phyloP scores from a whole-genome alignment of 257 asterid species.

The Gentiana dahurica region DNA sequence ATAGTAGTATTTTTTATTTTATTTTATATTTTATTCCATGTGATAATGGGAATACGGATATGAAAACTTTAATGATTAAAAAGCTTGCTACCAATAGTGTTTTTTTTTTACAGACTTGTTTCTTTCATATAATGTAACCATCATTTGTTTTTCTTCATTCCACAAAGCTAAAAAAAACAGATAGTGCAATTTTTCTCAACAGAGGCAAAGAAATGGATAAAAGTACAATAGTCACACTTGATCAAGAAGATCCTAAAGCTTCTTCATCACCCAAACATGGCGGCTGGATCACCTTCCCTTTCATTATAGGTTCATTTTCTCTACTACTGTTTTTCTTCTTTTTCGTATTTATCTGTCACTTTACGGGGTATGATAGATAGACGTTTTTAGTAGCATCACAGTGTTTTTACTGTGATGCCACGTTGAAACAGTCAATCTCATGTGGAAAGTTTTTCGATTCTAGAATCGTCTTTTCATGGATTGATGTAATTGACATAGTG shows the following conservation, averaged over 20 bases:
- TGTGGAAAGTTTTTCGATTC: neutral
- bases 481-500: too few relatives aligned
- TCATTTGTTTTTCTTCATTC: neutral
- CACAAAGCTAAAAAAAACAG: neutral
- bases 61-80: neutral
- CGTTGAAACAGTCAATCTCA: too few relatives aligned
- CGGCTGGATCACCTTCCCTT: slow-evolving; percentile 11
- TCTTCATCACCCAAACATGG: slow-evolving; percentile 1
- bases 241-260: slow-evolving; percentile 3
- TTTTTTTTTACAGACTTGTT: neutral
- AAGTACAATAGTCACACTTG: neutral
- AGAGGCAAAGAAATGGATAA: slow-evolving; percentile 1
- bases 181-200: neutral
- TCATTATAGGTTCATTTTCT: slow-evolving; percentile 3
- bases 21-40: too few relatives aligned
- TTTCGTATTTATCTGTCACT: neutral
- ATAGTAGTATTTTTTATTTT: too few relatives aligned
- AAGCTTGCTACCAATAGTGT: neutral
- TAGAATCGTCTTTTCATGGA: neutral
- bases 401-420: too few relatives aligned
- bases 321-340: neutral
- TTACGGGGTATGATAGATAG: neutral
- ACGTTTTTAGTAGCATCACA: too few relatives aligned
- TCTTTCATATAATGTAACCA: neutral
- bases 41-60: too few relatives aligned